phyloP scores from a whole-genome alignment of 2,329 filamentous ascomycete species.

The Bimuria novae-zelandiae region DNA sequence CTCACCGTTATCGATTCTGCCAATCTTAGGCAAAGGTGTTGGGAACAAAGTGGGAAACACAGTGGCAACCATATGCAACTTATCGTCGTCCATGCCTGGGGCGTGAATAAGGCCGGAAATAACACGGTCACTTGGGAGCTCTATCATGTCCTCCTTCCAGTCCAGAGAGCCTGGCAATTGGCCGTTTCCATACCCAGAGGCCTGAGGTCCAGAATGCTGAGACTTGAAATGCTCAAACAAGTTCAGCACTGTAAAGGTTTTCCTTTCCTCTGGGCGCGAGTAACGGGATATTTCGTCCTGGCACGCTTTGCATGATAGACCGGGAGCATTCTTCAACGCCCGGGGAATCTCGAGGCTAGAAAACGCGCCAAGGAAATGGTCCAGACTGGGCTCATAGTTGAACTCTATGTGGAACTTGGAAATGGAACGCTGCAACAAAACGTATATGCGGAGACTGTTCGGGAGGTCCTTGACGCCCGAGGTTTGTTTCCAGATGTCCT shows the following conservation, averaged over 20 bases:
- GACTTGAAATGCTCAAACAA: conserved; percentile 65
- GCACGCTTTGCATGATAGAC: conserved; percentile 52
- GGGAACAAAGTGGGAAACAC: conserved; percentile 55
- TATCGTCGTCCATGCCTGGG: conserved; percentile 62
- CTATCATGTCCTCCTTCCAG: conserved; percentile 66
- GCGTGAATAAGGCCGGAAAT: conserved; percentile 56
- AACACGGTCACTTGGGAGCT: conserved; percentile 58
- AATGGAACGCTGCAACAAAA: conserved; percentile 67
- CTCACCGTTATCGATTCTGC: conserved; percentile 38
- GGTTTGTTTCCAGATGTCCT: conserved; percentile 67
- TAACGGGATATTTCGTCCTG: conserved; percentile 35
- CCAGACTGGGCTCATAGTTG: conserved; percentile 60
- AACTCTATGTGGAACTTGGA: conserved; percentile 63
- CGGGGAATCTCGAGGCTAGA: conserved; percentile 48
- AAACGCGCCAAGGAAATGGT: conserved; percentile 57
- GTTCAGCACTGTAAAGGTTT: conserved; percentile 55
- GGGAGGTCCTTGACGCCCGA: conserved; percentile 65
- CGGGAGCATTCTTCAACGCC: conserved; percentile 50
- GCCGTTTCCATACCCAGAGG: conserved; percentile 28
- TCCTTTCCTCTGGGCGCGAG: conserved; percentile 43
- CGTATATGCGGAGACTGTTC: conserved; percentile 64
- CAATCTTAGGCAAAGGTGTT: conserved; percentile 50
- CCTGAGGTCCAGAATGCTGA: conserved; percentile 52
- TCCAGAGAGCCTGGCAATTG: conserved; percentile 44
- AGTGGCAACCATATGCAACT: conserved; percentile 57